phyloP scores from a whole-genome alignment of 2,329 filamentous ascomycete genomes.

The Colletotrichum sp. region DNA sequence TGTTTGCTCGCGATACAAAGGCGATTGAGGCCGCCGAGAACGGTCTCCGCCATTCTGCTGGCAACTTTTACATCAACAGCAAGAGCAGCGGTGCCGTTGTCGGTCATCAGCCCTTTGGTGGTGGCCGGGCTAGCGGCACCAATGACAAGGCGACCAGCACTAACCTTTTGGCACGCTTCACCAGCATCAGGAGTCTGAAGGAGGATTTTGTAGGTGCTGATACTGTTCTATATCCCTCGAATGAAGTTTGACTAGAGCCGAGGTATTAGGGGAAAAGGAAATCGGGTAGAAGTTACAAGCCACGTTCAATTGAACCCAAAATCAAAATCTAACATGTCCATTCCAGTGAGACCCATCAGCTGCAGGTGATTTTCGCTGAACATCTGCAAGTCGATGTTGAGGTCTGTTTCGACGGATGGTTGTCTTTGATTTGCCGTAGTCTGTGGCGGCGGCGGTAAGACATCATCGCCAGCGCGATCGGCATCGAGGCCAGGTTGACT shows the following conservation, averaged over 20 bases:
- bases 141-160: conserved; percentile 76
- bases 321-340: conserved; percentile 26
- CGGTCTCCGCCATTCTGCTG: conserved; percentile 72
- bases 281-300: not conserved
- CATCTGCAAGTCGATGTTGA: not conserved
- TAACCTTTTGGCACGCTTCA: conserved; percentile 68
- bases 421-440: not conserved
- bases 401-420: not conserved
- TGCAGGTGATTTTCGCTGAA: conserved; percentile 25
- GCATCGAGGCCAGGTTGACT: not conserved
- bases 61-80: conserved; percentile 88
- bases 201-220: conserved; percentile 73
- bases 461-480: not conserved
- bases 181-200: conserved; percentile 72
- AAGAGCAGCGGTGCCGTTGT: conserved; percentile 79
- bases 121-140: conserved; percentile 70
- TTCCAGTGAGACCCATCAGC: conserved; percentile 26
- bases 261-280: accelerated
- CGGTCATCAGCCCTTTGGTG: conserved; percentile 76
- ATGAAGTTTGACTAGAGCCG: conserved; percentile 56
- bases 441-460: not conserved
- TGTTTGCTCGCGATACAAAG: conserved; percentile 74
- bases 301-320: not conserved
- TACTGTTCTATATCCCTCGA: conserved; percentile 74
- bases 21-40: conserved; percentile 73